phyloP scores from a whole-genome alignment of 1,139 yeast genomes.

The Waltiozyma sp. region DNA sequence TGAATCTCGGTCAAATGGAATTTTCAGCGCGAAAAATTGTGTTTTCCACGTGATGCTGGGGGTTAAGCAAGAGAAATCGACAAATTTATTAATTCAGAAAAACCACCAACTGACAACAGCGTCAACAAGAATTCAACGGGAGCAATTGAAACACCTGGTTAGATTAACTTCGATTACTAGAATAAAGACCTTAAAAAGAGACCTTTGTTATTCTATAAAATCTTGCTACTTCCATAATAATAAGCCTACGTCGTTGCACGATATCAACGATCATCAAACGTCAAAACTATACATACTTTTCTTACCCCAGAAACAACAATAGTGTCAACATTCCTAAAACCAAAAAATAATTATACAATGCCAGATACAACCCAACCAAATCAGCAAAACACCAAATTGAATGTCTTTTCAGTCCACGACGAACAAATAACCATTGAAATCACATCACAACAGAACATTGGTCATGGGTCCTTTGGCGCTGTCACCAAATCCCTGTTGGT shows the following conservation, averaged over 20 bases:
- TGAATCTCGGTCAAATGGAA: neutral
- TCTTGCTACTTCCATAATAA: no score
- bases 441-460: slow-evolving; percentile 56
- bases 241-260: no score
- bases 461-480: slow-evolving; percentile 96
- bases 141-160: no score
- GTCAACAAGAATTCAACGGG: neutral
- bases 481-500: slow-evolving; percentile 79
- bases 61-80: neutral
- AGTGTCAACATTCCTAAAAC: neutral
- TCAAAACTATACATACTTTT: neutral
- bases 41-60: neutral
- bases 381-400: slow-evolving; percentile 4
- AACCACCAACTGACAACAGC: neutral
- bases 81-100: neutral
- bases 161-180: no score
- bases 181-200: no score
- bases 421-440: slow-evolving; percentile 23
- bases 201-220: no score
- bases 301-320: slow-evolving; percentile 1
- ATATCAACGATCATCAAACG: neutral
- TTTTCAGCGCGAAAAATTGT: neutral
- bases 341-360: neutral
- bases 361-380: neutral
- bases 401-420: slow-evolving; percentile 11